Conservation (phyloP, 805 yeast genomes). For the Spathaspora sp. region DNA sequence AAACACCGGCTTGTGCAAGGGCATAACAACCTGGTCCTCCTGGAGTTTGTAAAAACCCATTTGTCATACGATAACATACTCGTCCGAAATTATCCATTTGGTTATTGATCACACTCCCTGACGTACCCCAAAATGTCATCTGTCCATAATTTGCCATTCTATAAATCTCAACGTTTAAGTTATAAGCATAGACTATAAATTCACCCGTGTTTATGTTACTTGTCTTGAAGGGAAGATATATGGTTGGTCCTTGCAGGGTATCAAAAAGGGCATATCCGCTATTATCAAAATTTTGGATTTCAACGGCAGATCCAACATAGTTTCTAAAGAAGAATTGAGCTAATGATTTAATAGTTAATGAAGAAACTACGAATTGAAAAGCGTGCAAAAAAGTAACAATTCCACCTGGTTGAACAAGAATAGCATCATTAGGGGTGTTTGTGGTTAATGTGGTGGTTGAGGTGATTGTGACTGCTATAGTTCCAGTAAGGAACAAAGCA, state of each 20-base stretch:
- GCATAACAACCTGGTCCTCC: background rate
- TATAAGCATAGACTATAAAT: background rate
- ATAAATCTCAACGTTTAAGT: background rate
- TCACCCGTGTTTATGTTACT: background rate
- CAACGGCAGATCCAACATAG: background rate
- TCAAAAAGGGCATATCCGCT: background rate
- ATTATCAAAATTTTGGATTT: background rate
- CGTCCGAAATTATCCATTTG: background rate
- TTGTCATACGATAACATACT: background rate
- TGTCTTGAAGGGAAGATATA: no score
- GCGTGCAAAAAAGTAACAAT: background rate
- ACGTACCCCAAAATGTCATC: background rate
- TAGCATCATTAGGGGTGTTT: background rate
- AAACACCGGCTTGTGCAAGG: background rate
- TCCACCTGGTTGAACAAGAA: background rate
- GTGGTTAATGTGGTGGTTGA: background rate
- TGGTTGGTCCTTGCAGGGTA: background rate
- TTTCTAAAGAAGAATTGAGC: background rate
- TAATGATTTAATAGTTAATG: background rate
- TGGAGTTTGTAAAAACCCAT: background rate
- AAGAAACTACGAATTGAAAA: background rate
- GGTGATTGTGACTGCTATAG: background rate
- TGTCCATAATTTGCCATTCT: background rate
- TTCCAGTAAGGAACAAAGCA: background rate
- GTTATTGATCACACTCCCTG: background rate